Evolutionary conservation across 2,329 filamentous ascomycete genomes (phyloP), one percentile per base, ranked within the genome.

Genomic region (Pseudogymnoascus sp.): DNA sequence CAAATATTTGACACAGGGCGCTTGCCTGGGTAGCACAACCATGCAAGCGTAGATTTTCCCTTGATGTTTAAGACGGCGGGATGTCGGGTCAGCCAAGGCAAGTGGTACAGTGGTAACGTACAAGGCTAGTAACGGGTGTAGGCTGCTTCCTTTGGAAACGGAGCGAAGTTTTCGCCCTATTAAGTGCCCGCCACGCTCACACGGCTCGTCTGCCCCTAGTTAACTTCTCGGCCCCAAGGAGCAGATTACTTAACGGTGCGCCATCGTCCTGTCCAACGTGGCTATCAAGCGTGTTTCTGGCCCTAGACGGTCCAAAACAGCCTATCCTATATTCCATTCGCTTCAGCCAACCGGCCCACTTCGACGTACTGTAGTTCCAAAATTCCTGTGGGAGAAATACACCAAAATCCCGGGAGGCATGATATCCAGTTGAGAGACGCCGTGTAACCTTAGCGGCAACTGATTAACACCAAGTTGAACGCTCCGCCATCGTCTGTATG

Each of bases 271-370:
- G 46, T 53, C 46, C 46, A 53, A 16, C 46, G 46, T 53, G 43
- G 43, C 43, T 28, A 11, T 53, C 43, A 16, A 53, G 43, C 43
- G 43, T 31, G 46, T 53, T 53, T 53, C 25, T 31, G 25, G 46
- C 46, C n/a, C 46, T 25, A 16, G 46, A 16, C 25, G 25, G 46
- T 53, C 46, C 46, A 31, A 53, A 53, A 53, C 46, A 53, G 25
- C 11, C 46, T 53, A 53, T 53, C 46, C 46, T 53, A 53, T 53
- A 53, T 53, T 53, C 46, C 25, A 53, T 53, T 53, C 46, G 46
- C 46, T 53, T 53, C 46, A 53, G 14, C 46, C 46, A 31, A 11
- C 46, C 7, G 46, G 46, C 46, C 46, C 46, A 53, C 46, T 53
- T 53, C 46, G 46, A 53, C 14, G 14, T 53, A 53, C 46, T 53